Conservation (phyloP, 352 stramenopile genomes). For the Pythium pyrilobum region DNA sequence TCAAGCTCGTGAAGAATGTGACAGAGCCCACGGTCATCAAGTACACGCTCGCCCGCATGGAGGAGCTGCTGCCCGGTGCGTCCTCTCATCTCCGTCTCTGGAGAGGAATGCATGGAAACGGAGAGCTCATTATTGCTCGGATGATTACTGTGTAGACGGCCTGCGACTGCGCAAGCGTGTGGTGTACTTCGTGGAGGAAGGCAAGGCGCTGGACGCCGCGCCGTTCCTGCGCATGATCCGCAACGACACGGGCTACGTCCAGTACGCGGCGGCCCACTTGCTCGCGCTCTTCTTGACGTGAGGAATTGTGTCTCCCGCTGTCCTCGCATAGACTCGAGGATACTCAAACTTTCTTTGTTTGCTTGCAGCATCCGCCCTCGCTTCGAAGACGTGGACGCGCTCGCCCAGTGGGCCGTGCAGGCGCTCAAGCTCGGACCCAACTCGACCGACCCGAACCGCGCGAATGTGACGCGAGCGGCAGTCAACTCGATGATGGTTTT, state of each 20-base stretch:
- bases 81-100: too few species aligned
- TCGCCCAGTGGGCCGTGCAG: slow-evolving; percentile 77
- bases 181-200: slow-evolving; percentile 72
- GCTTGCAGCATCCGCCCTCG: slow-evolving; percentile 53
- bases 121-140: too few species aligned
- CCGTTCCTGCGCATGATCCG: slow-evolving; percentile 81
- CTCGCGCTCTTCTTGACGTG: slow-evolving; percentile 83
- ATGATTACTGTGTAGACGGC: slow-evolving; percentile 36
- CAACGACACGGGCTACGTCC: slow-evolving; percentile 81
- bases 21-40: slow-evolving; percentile 84
- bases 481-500: slow-evolving; percentile 91
- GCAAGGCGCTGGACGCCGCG: slow-evolving; percentile 64
- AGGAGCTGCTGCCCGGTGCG: slow-evolving; percentile 75
- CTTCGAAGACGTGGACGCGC: slow-evolving; percentile 71
- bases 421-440: slow-evolving; percentile 59
- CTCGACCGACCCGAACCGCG: slow-evolving; percentile 59
- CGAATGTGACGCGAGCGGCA: slow-evolving; percentile 76
- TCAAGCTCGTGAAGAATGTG: slow-evolving; percentile 87
- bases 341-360: too few species aligned
- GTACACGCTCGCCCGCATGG: slow-evolving; percentile 83
- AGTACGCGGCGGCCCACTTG: slow-evolving; percentile 75
- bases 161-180: slow-evolving; percentile 75
- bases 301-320: neutral
- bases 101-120: too few species aligned
- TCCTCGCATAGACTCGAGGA: neutral